Conservation (phyloP, 768 basidiomycete genomes). For the Cystobasidium onofrii region DNA sequence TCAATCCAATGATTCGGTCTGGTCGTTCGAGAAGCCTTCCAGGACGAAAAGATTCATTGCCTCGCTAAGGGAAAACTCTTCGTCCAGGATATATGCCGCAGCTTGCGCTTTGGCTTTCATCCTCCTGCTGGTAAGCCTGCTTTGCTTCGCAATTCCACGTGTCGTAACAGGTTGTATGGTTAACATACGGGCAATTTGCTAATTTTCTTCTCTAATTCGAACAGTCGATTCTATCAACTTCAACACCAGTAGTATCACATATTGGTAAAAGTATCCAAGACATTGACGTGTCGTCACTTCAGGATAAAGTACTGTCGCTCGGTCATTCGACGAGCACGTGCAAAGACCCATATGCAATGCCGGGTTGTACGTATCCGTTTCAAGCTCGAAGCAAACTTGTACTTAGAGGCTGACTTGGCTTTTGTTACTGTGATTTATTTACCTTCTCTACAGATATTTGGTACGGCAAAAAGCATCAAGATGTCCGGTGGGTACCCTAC, state of each 20-base stretch:
- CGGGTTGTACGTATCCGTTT: background rate
- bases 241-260: background rate
- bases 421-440: no score
- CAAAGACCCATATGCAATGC: conserved; percentile 8
- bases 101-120: background rate
- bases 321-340: background rate
- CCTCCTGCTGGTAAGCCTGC: background rate
- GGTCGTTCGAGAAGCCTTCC: background rate
- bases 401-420: no score
- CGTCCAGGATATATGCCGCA: background rate
- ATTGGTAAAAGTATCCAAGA: background rate
- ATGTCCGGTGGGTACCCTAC: conserved; percentile 23
- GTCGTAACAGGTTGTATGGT: no score
- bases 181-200: no score
- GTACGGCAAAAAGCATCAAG: conserved; percentile 18
- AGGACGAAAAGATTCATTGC: background rate
- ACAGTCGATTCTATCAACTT: background rate
- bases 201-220: background rate
- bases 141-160: background rate
- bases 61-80: no score
- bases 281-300: background rate
- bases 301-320: background rate
- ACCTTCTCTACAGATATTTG: conserved; percentile 10
- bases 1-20: background rate
- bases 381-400: no score